These are phyloP conservation scores for Colletotrichum euphorbiae DNA, from an alignment of 2,329 filamentous ascomycete species.

Conservation along the genomic window DNA sequence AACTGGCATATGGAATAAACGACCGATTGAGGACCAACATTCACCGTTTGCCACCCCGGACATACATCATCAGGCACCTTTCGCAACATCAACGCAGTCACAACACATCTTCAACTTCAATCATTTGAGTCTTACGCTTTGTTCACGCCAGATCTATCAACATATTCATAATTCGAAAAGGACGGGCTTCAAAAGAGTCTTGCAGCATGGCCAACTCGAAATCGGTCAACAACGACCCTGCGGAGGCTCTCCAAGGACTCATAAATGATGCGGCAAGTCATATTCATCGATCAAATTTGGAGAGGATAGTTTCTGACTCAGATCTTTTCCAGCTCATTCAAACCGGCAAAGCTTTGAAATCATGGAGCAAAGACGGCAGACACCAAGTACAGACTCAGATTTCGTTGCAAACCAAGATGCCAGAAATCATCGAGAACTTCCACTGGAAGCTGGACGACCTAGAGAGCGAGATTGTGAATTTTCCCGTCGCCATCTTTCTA, in stretches of 20 bases:
- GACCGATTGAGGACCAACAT: too few relatives aligned
- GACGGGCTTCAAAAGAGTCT: too few relatives aligned
- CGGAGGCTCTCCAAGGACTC: conserved; percentile 63
- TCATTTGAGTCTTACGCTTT: too few relatives aligned
- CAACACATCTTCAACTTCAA: neutral
- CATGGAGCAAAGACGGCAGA: conserved; percentile 57
- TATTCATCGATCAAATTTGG: neutral
- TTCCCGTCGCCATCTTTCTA: neutral
- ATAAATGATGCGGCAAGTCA: conserved; percentile 66
- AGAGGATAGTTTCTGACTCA: neutral
- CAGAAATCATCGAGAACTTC: conserved; percentile 60
- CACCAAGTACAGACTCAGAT: conserved; percentile 48
- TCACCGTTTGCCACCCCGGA: neutral
- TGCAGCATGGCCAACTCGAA: conserved; percentile 27
- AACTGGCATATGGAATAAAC: too few relatives aligned
- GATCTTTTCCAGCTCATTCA: conserved; percentile 62
- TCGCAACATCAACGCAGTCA: neutral
- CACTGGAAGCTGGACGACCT: conserved; percentile 67
- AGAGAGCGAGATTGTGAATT: conserved; percentile 67
- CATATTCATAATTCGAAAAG: neutral
- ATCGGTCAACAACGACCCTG: conserved; percentile 42
- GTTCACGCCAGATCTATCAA: neutral
- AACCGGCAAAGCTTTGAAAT: conserved; percentile 67
- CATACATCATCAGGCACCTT: neutral
- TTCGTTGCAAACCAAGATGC: conserved; percentile 55